Conservation (phyloP, 805 yeast species). For the Candida suzukii region DNA sequence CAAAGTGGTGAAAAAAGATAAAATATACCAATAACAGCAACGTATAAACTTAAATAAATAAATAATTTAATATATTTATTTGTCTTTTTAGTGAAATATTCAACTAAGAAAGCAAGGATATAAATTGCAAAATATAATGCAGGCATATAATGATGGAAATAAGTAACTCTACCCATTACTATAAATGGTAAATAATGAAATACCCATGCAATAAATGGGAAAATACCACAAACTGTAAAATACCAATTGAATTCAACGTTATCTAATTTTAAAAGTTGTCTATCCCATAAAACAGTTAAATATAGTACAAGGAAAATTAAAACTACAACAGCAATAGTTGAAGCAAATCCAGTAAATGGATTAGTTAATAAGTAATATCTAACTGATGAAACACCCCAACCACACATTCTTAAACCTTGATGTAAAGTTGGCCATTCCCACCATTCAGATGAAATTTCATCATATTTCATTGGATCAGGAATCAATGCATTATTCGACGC, state of each 20-base stretch:
- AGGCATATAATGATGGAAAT: constrained; percentile 81
- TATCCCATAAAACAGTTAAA: constrained; percentile 53
- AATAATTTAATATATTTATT: constrained; percentile 18
- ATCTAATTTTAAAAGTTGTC: constrained; percentile 46
- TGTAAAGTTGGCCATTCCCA: constrained; percentile 80
- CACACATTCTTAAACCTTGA: constrained; percentile 70
- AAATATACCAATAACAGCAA: constrained; percentile 44
- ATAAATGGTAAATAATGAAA: constrained; percentile 70
- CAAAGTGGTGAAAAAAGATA: constrained; percentile 56
- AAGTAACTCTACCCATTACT: constrained; percentile 80
- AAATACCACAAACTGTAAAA: constrained; percentile 55
- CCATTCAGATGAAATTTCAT: constrained; percentile 64
- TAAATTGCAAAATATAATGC: constrained; percentile 72
- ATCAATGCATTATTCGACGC: constrained; percentile 77
- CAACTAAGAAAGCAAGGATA: constrained; percentile 47
- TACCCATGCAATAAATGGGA: constrained; percentile 79
- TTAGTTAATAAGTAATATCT: constrained; percentile 66
- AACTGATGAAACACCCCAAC: constrained; percentile 50
- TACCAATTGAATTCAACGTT: constrained; percentile 12
- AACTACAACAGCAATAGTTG: constrained; percentile 41
- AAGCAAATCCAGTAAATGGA: constrained; percentile 57
- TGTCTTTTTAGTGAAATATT: constrained; percentile 30
- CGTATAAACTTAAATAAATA: constrained; percentile 35
- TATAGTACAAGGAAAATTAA: constrained; percentile 33
- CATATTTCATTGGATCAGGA: constrained; percentile 67